These are phyloP conservation scores for Eutypella sp. DNA, from an alignment of 2,329 filamentous ascomycete species.

Conservation along the genomic window DNA sequence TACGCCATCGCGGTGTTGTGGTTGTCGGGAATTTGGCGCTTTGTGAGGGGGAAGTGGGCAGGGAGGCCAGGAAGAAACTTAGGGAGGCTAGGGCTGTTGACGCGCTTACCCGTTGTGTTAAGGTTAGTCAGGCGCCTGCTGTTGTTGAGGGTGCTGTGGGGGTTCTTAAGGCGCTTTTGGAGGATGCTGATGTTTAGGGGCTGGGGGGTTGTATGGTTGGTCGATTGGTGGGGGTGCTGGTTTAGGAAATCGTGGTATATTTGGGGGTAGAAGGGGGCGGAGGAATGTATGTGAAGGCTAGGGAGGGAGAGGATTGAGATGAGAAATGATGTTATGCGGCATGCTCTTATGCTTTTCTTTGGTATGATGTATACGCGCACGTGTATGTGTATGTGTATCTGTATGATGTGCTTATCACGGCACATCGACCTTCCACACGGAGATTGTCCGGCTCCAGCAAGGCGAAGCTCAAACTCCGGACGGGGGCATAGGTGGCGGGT, in stretches of 20 bases:
- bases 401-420: no score
- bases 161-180: slow-evolving; percentile 64
- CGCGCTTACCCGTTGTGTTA: slow-evolving; percentile 63
- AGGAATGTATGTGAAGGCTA: neutral
- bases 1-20: slow-evolving; percentile 70
- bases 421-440: no score
- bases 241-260: no score
- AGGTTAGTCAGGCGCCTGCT: slow-evolving; percentile 61
- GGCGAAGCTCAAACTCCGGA: no score
- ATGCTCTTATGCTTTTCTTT: no score
- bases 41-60: slow-evolving; percentile 61
- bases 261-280: neutral
- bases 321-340: neutral
- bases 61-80: slow-evolving; percentile 54
- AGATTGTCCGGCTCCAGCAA: no score
- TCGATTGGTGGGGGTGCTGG: slow-evolving; percentile 1
- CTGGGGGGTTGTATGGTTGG: no score
- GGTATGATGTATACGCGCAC: no score
- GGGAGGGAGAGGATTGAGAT: neutral
- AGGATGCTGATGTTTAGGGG: no score
- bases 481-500: no score
- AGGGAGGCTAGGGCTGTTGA: slow-evolving; percentile 61
- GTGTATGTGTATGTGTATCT: no score
- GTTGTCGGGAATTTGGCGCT: slow-evolving; percentile 68
- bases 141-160: slow-evolving; percentile 69